phyloP scores from a whole-genome alignment of 148 eudicot species.

The Euryodendron excelsum region DNA sequence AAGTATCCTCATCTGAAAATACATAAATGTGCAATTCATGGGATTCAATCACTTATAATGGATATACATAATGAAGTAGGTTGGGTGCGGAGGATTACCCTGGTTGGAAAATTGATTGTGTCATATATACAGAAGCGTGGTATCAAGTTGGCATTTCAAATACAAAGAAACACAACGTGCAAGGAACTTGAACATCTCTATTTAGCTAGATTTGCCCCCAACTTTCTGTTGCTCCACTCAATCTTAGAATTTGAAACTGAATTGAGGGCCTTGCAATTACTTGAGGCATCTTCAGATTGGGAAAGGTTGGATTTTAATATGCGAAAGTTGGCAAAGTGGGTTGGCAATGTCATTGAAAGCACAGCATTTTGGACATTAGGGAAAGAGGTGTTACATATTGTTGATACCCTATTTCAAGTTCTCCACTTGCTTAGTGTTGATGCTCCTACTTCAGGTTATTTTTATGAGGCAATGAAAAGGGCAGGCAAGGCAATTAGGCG shows the following conservation, averaged over 20 bases:
- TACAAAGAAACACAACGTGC: too few relatives aligned
- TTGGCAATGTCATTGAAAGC: background rate
- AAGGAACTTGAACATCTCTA: background rate
- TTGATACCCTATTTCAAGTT: background rate
- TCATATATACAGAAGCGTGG: too few relatives aligned
- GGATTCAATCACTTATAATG: too few relatives aligned
- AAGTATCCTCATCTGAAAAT: too few relatives aligned
- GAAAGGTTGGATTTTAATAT: background rate
- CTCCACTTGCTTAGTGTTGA: background rate
- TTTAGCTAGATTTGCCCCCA: background rate
- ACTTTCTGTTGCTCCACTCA: background rate
- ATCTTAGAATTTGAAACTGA: background rate
- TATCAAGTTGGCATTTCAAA: too few relatives aligned
- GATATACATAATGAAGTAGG: too few relatives aligned
- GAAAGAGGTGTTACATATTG: background rate
- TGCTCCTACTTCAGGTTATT: background rate
- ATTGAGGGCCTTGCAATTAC: background rate
- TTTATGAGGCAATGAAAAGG: constrained; percentile 6
- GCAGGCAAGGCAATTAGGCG: background rate
- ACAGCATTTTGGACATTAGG: background rate
- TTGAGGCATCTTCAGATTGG: background rate
- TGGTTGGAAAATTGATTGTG: too few relatives aligned
- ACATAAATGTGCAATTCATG: too few relatives aligned
- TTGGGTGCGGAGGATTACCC: too few relatives aligned
- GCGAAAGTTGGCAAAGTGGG: background rate